phyloP scores from a whole-genome alignment of 2,329 filamentous ascomycete species.

The Penicillium sp. region DNA sequence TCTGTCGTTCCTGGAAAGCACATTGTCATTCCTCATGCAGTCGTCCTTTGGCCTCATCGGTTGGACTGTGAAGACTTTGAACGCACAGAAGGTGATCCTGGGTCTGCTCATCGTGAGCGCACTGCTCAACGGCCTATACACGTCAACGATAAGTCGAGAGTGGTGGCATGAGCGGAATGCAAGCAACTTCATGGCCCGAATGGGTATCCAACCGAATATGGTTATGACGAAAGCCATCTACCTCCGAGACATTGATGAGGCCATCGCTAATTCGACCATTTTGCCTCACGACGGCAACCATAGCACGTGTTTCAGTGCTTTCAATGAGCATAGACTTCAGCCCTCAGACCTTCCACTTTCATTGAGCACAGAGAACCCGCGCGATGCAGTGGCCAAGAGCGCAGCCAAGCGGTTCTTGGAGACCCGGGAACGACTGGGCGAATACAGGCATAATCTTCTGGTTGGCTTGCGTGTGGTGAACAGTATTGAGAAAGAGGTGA shows the following conservation, averaged over 20 bases:
- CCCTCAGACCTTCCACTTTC: constrained; percentile 27
- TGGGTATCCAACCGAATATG: constrained; percentile 72
- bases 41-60: constrained; percentile 63
- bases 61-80: constrained; percentile 61
- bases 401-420: constrained; percentile 59
- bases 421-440: constrained; percentile 74
- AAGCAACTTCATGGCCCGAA: constrained; percentile 68
- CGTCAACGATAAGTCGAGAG: constrained; percentile 63
- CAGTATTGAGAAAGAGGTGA: constrained; percentile 75
- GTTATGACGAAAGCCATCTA: constrained; percentile 84
- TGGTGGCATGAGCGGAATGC: constrained; percentile 87
- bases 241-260: constrained; percentile 69
- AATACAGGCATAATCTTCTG: constrained; percentile 81
- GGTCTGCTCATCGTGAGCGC: constrained; percentile 62
- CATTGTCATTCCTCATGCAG: constrained; percentile 69
- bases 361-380: constrained; percentile 22
- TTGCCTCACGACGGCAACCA: constrained; percentile 24
- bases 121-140: constrained; percentile 67
- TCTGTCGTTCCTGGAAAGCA: constrained; percentile 68
- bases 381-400: constrained; percentile 28
- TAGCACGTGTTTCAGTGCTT: constrained; percentile 40
- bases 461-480: constrained; percentile 90
- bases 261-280: constrained; percentile 38
- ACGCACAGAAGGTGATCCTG: constrained; percentile 69
- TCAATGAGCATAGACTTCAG: constrained; percentile 38